Evolutionary conservation across 73 alveolate genomes (phyloP), one percentile per base, ranked within the genome.

Genomic region (Paramecium primaurelia): DNA sequence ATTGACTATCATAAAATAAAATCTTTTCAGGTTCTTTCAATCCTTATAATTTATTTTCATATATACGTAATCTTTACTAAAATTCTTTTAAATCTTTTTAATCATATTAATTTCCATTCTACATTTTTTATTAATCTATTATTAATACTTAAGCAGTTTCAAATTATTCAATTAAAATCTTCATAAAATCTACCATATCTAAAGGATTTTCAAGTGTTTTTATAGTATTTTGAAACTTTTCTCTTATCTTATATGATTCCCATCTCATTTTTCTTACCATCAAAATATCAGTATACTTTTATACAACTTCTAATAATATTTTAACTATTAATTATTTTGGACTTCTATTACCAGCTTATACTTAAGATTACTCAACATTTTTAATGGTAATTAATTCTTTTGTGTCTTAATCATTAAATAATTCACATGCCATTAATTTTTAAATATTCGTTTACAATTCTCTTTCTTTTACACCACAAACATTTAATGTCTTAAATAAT

Each of bases 401-500:
- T 34, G 85, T 68, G 4, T 68, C 85, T 36, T 68, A 12, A 68
- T 68, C 85, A 30, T 36, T 36, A 32, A 68, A 68, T 68, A 68
- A 32, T 3, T 68, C 85, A 68, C 85, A 68, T 1, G 49, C 85
- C 85, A 32, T 30, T 68, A 68, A 68, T 25, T 68, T 68, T 44
- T 68, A 6, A 30, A 68, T 30, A 14, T 68, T 68, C 3, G 49
- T 68, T 30, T 36, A 32, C n/a, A 68, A 36, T 26, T 68, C 85
- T 68, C 85, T 68, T 26, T 68, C 85, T 28, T 68, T 68, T 12
- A 68, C 85, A 68, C 85, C 85, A 68, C 49, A 32, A 30, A 32
- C 49, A 68, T 68, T 68, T 9, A 68, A 68, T 5, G 54, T 68
- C 22, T 68, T 68, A 30, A 32, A 30, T 68, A 68, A 28, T 36